Evolutionary conservation across 192 early-diverging fungal genomes (phyloP).

Genomic region (Blastocladiella britannica): DNA sequence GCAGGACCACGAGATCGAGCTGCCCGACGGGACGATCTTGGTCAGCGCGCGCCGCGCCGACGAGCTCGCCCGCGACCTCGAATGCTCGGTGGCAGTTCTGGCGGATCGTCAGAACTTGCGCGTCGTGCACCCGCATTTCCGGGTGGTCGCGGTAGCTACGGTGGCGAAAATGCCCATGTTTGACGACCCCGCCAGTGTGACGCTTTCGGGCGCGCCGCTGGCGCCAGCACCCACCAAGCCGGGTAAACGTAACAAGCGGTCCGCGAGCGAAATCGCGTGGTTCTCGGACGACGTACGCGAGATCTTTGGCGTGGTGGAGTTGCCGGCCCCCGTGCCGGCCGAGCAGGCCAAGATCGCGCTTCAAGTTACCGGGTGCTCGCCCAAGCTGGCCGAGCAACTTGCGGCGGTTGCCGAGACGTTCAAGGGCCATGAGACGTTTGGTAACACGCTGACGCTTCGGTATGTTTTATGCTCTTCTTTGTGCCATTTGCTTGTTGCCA

Average conservation of each 20-base stretch:
- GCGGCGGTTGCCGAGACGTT: constrained; percentile 1
- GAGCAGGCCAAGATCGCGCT: background rate
- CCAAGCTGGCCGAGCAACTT: background rate
- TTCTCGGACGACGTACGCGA: constrained; percentile 18
- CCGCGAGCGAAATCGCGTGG: constrained; percentile 15
- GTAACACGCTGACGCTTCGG: background rate
- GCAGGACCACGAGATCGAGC: constrained; percentile 41
- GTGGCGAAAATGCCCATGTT: background rate
- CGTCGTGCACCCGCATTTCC: constrained; percentile 47
- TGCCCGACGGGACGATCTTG: constrained; percentile 45
- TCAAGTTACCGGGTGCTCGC: background rate
- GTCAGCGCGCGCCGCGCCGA: constrained; percentile 29
- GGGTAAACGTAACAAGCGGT: too few species aligned
- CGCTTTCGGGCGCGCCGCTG: too few species aligned
- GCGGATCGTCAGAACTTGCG: constrained; percentile 23
- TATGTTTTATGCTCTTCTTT: background rate
- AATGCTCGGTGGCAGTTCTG: background rate
- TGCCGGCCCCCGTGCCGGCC: constrained; percentile 10
- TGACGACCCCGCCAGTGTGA: too few species aligned
- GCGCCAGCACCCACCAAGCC: too few species aligned
- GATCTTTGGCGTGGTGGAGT: constrained; percentile 20
- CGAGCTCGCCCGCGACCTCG: constrained; percentile 14
- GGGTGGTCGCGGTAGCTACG: constrained; percentile 45
- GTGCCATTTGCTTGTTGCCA: too few species aligned
- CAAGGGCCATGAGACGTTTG: background rate